phyloP scores from a whole-genome alignment of 2,329 filamentous ascomycete genomes.

The Colletotrichum echinochloae region DNA sequence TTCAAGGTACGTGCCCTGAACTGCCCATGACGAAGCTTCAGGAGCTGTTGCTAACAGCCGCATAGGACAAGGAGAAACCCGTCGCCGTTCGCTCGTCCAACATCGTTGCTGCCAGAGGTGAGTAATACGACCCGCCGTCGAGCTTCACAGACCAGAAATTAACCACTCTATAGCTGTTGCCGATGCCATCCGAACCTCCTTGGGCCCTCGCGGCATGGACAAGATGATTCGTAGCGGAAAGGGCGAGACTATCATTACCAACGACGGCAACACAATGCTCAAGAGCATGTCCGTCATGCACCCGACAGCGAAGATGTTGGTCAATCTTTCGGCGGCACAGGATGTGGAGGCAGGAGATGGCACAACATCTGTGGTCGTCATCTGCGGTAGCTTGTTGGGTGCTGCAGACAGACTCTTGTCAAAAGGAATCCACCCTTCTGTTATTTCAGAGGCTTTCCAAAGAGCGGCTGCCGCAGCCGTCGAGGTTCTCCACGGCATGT shows the following conservation, averaged over 20 bases:
- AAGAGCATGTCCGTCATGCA: conserved; percentile 99
- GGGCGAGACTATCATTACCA: conserved; percentile 98
- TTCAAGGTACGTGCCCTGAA: conserved; percentile 62
- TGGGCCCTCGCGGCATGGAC: conserved; percentile 97
- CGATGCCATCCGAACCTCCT: conserved; percentile 96
- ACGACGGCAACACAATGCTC: conserved; percentile 99
- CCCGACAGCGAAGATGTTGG: conserved; percentile 99
- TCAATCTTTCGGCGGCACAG: conserved; percentile 95
- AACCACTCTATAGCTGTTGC: conserved; percentile 77
- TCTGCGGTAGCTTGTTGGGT: conserved; percentile 93
- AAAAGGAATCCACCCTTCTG: conserved; percentile 96
- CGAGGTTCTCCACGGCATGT: conserved; percentile 92
- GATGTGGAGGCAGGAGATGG: conserved; percentile 99
- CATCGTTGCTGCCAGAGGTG: conserved; percentile 96
- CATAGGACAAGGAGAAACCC: conserved; percentile 94
- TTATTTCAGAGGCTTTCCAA: conserved; percentile 98
- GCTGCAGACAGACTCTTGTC: conserved; percentile 90
- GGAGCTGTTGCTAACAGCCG: conserved; percentile 53
- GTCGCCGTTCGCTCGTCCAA: conserved; percentile 96
- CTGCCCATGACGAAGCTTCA: conserved; percentile 44
- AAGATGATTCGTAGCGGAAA: conserved; percentile 99
- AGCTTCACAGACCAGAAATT: conserved; percentile 37
- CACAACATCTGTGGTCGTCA: conserved; percentile 97
- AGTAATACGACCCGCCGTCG: conserved; percentile 41
- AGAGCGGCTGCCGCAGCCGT: conserved; percentile 91